Conservation (phyloP, 257 asterid species). For the Solanum chiquidenum region DNA sequence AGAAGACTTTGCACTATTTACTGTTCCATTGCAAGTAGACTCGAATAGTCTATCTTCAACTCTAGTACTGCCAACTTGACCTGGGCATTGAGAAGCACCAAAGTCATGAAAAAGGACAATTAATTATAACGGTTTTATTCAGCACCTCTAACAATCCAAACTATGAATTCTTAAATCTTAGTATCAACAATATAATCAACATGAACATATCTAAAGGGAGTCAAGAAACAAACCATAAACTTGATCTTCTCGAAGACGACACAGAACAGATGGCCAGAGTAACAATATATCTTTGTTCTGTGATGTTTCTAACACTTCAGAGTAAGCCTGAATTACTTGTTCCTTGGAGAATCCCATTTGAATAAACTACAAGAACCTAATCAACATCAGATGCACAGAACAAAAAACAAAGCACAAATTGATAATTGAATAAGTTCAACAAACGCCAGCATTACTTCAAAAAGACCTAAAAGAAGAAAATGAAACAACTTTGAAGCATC, state of each 20-base stretch:
- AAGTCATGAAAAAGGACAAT: not conserved
- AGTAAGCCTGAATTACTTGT: constrained; percentile 33
- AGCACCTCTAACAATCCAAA: not conserved
- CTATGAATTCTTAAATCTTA: not conserved
- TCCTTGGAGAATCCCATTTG: constrained; percentile 61
- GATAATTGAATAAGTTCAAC: not conserved
- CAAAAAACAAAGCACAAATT: not conserved
- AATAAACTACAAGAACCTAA: constrained; percentile 31
- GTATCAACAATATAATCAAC: not conserved
- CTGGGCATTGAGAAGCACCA: constrained; percentile 23
- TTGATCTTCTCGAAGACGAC: constrained; percentile 57
- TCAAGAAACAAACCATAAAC: constrained; percentile 36
- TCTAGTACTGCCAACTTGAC: constrained; percentile 17
- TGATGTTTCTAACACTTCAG: constrained; percentile 42
- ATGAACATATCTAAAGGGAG: not conserved
- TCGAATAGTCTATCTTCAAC: constrained; percentile 18
- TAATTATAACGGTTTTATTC: not conserved
- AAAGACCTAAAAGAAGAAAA: not conserved
- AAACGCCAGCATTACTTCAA: not conserved
- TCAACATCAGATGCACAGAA: not conserved
- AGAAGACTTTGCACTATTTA: constrained; percentile 17
- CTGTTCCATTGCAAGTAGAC: constrained; percentile 18
- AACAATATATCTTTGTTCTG: constrained; percentile 38
- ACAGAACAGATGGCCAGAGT: constrained; percentile 58
- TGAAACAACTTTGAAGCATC: constrained; percentile 5